phyloP scores from a whole-genome alignment of 768 basidiomycete genomes.

The Xanthoconium stramineum region DNA sequence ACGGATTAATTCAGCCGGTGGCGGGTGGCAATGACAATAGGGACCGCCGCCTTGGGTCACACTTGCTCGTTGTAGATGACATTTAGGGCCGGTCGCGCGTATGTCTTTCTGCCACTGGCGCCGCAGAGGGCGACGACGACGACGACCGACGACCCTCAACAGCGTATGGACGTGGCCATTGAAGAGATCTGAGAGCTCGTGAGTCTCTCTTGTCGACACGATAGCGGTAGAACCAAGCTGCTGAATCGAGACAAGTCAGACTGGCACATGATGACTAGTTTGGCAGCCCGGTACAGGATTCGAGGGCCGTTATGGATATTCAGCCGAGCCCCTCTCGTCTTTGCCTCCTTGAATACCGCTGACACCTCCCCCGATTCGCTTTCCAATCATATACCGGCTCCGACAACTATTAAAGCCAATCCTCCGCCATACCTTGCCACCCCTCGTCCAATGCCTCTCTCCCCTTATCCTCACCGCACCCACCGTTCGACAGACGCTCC shows the following conservation, averaged over 20 bases:
- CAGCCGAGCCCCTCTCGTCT: slow-evolving; percentile 46
- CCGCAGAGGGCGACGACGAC: slow-evolving; percentile 9
- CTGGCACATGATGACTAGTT: slow-evolving; percentile 35
- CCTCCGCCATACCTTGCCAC: slow-evolving; percentile 17
- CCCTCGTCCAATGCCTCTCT: slow-evolving; percentile 41
- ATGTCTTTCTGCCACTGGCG: slow-evolving; percentile 5
- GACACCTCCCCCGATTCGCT: slow-evolving; percentile 31
- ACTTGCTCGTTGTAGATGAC: neutral
- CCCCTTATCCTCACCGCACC: slow-evolving; percentile 36
- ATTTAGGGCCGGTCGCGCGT: slow-evolving; percentile 24
- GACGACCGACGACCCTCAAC: neutral
- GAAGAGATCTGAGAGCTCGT: neutral
- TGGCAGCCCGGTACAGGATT: slow-evolving; percentile 33
- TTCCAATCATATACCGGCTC: slow-evolving; percentile 30
- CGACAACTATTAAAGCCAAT: slow-evolving; percentile 37
- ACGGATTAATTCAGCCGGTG: slow-evolving; percentile 27
- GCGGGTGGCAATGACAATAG: slow-evolving; percentile 36
- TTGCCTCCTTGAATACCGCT: slow-evolving; percentile 21
- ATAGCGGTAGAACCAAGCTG: slow-evolving; percentile 15
- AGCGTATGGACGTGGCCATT: neutral
- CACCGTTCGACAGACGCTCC: slow-evolving; percentile 27
- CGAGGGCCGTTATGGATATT: slow-evolving; percentile 29
- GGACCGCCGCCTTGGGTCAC: slow-evolving; percentile 10
- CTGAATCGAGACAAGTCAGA: slow-evolving; percentile 44
- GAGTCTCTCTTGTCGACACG: slow-evolving; percentile 5